Evolutionary conservation across 176 grass and related monocot species (phyloP).

Genomic region (Cenchrus fungigraminus): DNA sequence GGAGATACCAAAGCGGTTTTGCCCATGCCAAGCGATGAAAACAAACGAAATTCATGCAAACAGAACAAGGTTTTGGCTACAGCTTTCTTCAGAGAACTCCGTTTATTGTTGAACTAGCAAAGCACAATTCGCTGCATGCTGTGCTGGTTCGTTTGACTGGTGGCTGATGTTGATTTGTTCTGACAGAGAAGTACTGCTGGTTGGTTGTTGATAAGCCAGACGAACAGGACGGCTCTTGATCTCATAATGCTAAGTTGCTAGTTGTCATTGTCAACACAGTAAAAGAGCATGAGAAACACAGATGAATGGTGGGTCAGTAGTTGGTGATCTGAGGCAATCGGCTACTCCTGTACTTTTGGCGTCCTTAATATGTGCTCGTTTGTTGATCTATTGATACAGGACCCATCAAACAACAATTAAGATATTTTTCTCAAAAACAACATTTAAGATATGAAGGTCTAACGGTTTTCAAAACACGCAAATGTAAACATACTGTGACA

Average conservation of each 20-base stretch:
- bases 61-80: not conserved
- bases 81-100: not conserved
- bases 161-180: too few species aligned
- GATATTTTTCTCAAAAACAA: too few species aligned
- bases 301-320: not conserved
- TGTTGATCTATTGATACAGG: not conserved
- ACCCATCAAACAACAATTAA: not conserved
- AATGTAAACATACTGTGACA: too few species aligned
- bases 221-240: too few species aligned
- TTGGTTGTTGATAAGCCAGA: too few species aligned
- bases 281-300: not conserved
- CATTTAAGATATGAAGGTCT: too few species aligned
- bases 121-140: too few species aligned
- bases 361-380: too few species aligned
- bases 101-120: not conserved
- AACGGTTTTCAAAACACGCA: too few species aligned
- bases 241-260: not conserved
- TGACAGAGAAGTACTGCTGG: too few species aligned
- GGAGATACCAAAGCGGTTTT: not conserved
- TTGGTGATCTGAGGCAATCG: too few species aligned
- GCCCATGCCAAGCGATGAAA: not conserved
- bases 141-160: too few species aligned
- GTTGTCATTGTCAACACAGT: not conserved
- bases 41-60: not conserved
- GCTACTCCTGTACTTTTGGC: not conserved